phyloP scores from a whole-genome alignment of 768 basidiomycete genomes.

The Tricholomella constricta region DNA sequence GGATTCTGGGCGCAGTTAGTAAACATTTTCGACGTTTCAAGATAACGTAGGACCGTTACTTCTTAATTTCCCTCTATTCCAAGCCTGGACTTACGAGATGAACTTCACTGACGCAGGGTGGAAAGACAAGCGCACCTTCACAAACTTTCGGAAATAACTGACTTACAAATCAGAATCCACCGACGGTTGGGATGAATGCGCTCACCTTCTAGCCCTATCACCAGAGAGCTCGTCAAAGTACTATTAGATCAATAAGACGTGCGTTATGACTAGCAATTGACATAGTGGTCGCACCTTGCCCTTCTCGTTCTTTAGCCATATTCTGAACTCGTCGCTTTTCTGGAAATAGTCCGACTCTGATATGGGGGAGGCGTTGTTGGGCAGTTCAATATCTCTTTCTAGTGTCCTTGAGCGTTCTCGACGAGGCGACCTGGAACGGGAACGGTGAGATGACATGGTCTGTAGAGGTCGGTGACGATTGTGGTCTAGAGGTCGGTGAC shows the following conservation, averaged over 20 bases:
- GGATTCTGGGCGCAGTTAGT: constrained; percentile 35
- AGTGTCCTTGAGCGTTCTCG: constrained; percentile 32
- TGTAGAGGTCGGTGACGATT: neutral
- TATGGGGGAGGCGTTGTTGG: constrained; percentile 60
- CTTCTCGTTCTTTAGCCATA: constrained; percentile 80
- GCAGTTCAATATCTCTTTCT: constrained; percentile 47
- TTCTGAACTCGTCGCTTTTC: constrained; percentile 83
- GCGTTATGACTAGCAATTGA: neutral
- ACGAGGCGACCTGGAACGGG: constrained; percentile 35
- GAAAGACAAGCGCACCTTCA: constrained; percentile 54
- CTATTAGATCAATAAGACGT: constrained; percentile 37
- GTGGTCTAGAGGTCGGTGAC: too few relatives aligned
- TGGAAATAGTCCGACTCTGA: constrained; percentile 87
- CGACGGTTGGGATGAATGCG: constrained; percentile 13
- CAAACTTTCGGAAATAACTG: constrained; percentile 93
- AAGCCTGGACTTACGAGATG: constrained; percentile 46
- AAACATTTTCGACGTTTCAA: neutral
- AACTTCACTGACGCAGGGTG: neutral
- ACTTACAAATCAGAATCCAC: constrained; percentile 31
- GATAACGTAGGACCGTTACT: constrained; percentile 40
- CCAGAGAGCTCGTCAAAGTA: constrained; percentile 87
- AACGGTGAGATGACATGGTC: constrained; percentile 39
- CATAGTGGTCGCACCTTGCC: constrained; percentile 39
- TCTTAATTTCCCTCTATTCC: constrained; percentile 79
- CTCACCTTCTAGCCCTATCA: constrained; percentile 77